Base-by-base conservation (phyloP, 345 rosid genomes). In the Erodium maritimum region DNA sequence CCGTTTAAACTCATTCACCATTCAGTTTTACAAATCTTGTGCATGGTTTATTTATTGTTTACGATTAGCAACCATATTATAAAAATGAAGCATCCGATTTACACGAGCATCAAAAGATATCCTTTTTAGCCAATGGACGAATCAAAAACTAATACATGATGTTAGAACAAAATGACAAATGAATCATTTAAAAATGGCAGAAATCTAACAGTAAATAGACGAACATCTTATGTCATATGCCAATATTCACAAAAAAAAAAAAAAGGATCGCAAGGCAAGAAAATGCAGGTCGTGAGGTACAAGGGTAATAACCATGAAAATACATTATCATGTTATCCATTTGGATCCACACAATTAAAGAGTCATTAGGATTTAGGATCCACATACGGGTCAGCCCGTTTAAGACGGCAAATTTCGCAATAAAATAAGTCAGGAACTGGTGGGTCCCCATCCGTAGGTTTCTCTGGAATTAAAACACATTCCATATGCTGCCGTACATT, bases 371-470 rank as follows among this genome's bases (percentile, higher is more conserved):
- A 50, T 2, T 25, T 18, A 17, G 4, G 48, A 68, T 64, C n/a
- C n/a, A 68, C 97, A 19, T 81, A 90, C 97, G 95, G 95, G 67
- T 90, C 97, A 71, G 93, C 90, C 62, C 93, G 83, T 63, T 77
- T 70, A 61, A 90, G 90, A 58, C 97, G 84, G 68, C 94, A 87
- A 50, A 81, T 63, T 73, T 87, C 95, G 59, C 97, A 90, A 57
- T 78, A 87, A 73, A 82, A 90, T 58, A 74, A 24, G 21, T 87
- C 88, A 45, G 86, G 95, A 75, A 77, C 58, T 24, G 74, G 85
- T 10, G 73, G 82, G 70, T 19, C 77, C 54, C 74, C 88, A 54
- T 90, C 86, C 63, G 59, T 65, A 48, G 84, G 77, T 65, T 80
- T 81, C 67, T 87, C 88, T 21, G 93, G 82, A 72, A 87, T 67